Base-by-base conservation (phyloP, 768 basidiomycete species). In the Mycena alexandri region DNA sequence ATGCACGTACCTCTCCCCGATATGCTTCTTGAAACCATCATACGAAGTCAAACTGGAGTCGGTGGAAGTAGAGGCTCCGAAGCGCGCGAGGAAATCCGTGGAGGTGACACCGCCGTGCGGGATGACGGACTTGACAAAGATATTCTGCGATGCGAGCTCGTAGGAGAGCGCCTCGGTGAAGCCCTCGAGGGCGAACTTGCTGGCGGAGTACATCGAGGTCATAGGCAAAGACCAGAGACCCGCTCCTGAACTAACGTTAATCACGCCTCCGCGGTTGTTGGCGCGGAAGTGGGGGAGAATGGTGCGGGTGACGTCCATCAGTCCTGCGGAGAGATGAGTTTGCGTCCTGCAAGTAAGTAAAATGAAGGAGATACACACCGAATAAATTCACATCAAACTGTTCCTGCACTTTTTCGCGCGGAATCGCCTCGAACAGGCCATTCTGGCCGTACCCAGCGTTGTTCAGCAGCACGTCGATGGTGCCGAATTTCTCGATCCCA, bases 171-270 rank as follows among this genome's bases (percentile, higher is more conserved):
- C 70, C 65, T 75, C 74, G 4, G 74, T 75, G 67, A 74, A 74
- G 22, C 74, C 74, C 41, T 75, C 74, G 17, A 75, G 62, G 24
- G 74, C 73, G 63, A 72, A 72, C 41, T 75, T 75, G 69, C 69
- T 71, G 4, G 73, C 64, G 8, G 52, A 63, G 69, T 75, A 75
- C 66, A 75, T 63, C 11, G 72, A 50, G 14, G 59, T 65, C 58
- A 64, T 55, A 7, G 74, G 74, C 34, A 72, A 48, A 5, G 68
- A 42, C 65, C 65, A 73, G 17, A 72, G 36, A 2, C 74, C 74
- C 13, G 68, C 68, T 13, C 73, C 74, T n/a, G 73, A 72, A 47
- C 65, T 68, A 43, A 73, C 67, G 43, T 75, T 75, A 29, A 75
- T 70, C 34, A 75, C 64, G 8, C 69, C 73, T 17, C 68, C 69